Conservation (phyloP, 2,329 filamentous ascomycete species). For the Harringtonia aguacate region DNA sequence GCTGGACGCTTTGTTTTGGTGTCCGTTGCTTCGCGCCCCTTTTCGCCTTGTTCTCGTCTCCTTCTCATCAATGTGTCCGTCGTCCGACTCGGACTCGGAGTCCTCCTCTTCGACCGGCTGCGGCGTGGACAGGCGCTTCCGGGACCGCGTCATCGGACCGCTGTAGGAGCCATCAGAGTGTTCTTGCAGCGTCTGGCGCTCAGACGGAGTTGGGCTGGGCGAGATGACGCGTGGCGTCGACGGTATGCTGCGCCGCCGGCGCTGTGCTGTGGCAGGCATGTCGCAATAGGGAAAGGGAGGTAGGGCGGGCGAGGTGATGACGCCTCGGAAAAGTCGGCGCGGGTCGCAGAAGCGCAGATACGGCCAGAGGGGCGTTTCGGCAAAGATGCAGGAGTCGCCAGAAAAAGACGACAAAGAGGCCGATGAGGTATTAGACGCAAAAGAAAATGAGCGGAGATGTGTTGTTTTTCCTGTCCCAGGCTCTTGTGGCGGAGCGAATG, state of each 20-base stretch:
- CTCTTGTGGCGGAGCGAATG: slow-evolving; percentile 1
- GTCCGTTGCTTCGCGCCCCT: background rate
- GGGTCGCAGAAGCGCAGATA: slow-evolving; percentile 27
- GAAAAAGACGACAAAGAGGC: slow-evolving; percentile 10
- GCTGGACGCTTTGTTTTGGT: slow-evolving; percentile 31
- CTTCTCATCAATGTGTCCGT: slow-evolving; percentile 16
- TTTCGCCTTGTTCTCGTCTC: background rate
- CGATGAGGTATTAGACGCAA: background rate
- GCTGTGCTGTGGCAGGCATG: slow-evolving; percentile 17
- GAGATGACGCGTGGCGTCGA: slow-evolving; percentile 81
- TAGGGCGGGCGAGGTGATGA: slow-evolving; percentile 43
- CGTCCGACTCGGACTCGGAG: slow-evolving; percentile 35
- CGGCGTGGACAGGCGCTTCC: slow-evolving; percentile 43
- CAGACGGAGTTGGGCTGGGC: slow-evolving; percentile 67
- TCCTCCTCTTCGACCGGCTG: slow-evolving; percentile 49
- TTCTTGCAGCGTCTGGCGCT: slow-evolving; percentile 35
- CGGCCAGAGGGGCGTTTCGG: slow-evolving; percentile 7
- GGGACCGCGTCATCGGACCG: slow-evolving; percentile 67
- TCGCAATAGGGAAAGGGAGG: slow-evolving; percentile 41
- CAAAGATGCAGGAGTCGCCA: slow-evolving; percentile 8
- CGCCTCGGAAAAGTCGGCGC: slow-evolving; percentile 42
- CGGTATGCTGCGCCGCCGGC: slow-evolving; percentile 51
- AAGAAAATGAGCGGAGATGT: slow-evolving; percentile 10
- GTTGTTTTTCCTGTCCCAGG: background rate
- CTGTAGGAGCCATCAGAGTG: slow-evolving; percentile 40